A percentile compares a stretch with the other conserved stretches of the same genome.
Conservation (phyloP, 2,329 filamentous ascomycete genomes). For the Pseudogymnoascus sp. region DNA sequence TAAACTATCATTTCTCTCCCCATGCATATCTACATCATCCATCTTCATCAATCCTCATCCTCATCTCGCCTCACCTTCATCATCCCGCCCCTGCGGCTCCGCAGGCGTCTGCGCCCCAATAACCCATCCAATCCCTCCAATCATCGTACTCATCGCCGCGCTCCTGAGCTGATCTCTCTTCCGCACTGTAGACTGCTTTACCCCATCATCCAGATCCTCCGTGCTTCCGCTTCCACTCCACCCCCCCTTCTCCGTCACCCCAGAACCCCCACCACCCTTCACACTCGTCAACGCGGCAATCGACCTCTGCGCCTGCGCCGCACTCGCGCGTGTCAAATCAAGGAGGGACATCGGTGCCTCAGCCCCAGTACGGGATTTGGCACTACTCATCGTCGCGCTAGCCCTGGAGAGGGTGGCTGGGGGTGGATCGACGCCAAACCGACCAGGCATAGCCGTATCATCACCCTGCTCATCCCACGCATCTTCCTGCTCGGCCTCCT, state of each 20-base stretch:
- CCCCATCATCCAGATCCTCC: no score
- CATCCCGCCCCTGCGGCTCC: neutral
- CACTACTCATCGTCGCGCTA: constrained; percentile 25
- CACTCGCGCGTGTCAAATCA: constrained; percentile 55
- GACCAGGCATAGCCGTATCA: constrained; percentile 48
- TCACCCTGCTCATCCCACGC: constrained; percentile 64
- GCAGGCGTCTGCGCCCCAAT: constrained; percentile 47
- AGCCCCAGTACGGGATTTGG: constrained; percentile 35
- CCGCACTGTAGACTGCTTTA: constrained; percentile 41
- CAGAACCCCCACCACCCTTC: neutral
- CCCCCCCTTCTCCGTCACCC: neutral
- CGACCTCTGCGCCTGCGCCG: constrained; percentile 51
- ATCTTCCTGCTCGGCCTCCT: constrained; percentile 61
- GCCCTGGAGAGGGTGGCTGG: constrained; percentile 29
- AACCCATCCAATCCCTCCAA: constrained; percentile 61
- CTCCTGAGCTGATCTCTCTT: constrained; percentile 67
- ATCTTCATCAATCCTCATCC: no score
- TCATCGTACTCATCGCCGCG: constrained; percentile 59
- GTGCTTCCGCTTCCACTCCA: constrained; percentile 11
- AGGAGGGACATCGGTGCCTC: constrained; percentile 60
- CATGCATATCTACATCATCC: neutral
- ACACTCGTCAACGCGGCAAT: constrained; percentile 40
- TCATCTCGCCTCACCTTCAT: neutral
- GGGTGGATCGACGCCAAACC: constrained; percentile 37
- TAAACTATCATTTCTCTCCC: neutral